Base-by-base conservation (phyloP, 495 filamentous ascomycete genomes). In the Aspergillus ellipticus region DNA sequence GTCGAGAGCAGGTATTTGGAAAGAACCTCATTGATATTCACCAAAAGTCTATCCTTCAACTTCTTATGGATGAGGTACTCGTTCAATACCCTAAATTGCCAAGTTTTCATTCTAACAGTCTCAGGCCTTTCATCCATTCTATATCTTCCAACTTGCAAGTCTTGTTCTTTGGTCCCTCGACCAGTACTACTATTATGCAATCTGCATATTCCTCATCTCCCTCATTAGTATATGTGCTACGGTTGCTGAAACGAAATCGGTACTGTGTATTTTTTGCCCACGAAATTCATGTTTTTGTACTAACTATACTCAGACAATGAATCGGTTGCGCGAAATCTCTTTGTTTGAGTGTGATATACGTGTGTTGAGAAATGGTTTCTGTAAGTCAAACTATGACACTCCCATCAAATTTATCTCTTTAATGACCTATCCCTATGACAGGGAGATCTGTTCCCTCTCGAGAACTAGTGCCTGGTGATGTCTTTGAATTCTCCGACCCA, bases 401-500 rank as follows among this genome's bases (percentile, higher is more conserved):
- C 9, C 9, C 31, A 33, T n/a, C n/a, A 17, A 28, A 19, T 4
- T 41, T 29, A 6, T n/a, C 15, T 26, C 3, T 33, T 46, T 51
- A 49, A 54, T 61, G 13, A 57, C 48, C 19, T 45, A 48, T 64
- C 4, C 35, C 16, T 13, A 35, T 3, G 20, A 10, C 26, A 93
- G 89, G 90, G 95, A 83, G 91, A 56, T 86, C 88, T 60, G 84
- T 97, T 39, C 79, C 84, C 21, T 97, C 93, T 11, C 80, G 83
- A 57, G 92, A 97, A 61, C 79, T 99, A 13, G 91, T 96, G 22
- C 95, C 95, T 42, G 95, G 95, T 13, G 95, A 99, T 69, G 88
- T 99, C 4, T 99, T 96, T 67, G 95, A 99, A 72, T 83, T 97
- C 41, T 96, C 94, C 51, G 95, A 99, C 69, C 95, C 93, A 13